Percentiles rank a stretch among this genome's conserved stretches.
These are phyloP conservation scores for Xylaria cubensis DNA, from an alignment of 495 filamentous ascomycete genomes.

Conservation along the genomic window DNA sequence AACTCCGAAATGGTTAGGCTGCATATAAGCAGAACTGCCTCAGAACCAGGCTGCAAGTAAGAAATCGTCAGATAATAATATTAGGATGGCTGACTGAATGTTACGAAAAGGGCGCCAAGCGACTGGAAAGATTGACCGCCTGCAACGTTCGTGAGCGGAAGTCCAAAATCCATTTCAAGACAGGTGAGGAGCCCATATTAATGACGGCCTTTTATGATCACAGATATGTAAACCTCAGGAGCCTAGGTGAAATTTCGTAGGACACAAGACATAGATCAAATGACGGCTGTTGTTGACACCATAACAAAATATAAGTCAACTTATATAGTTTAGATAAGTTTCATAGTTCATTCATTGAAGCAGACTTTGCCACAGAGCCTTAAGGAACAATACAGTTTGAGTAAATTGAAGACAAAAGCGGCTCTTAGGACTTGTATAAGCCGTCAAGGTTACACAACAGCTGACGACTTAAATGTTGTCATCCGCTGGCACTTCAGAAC, in stretches of 20 bases:
- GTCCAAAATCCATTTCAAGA: not conserved
- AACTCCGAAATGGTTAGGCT: not conserved
- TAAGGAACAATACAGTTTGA: not conserved
- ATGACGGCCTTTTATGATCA: not conserved
- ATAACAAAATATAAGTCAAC: not conserved
- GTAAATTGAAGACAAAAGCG: not conserved
- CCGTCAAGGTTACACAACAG: not conserved
- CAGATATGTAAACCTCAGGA: not conserved
- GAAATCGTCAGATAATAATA: not conserved
- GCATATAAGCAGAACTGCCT: not conserved
- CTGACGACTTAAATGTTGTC: not conserved
- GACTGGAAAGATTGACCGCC: not conserved
- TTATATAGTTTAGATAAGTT: not conserved
- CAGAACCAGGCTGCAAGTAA: not conserved
- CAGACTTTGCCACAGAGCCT: not conserved
- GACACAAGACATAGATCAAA: not conserved
- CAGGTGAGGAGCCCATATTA: not conserved
- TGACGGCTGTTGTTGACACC: not conserved
- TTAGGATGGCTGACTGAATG: not conserved
- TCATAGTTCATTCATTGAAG: not conserved
- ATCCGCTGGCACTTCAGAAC: not conserved
- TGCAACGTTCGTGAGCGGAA: not conserved
- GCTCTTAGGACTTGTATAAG: not conserved
- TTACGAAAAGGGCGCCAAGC: not conserved
- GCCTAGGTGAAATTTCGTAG: not conserved